Evolutionary conservation across 1,284 basidiomycete genomes (phyloP), one percentile per base, ranked within the genome.

Genomic region (Bondarzewia mesenterica): DNA sequence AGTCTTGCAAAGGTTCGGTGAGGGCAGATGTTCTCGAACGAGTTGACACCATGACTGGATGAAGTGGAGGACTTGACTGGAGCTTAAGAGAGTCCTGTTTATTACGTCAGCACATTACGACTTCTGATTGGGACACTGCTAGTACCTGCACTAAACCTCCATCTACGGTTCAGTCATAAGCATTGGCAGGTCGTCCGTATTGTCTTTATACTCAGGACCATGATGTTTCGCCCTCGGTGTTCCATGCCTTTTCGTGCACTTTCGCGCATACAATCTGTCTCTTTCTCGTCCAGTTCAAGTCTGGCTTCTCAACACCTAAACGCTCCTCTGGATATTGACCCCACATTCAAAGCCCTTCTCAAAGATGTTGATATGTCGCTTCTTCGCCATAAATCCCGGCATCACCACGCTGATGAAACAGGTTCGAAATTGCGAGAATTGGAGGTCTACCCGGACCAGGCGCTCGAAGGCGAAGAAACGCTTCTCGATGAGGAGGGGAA

Each of bases 321-420:
- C 54, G 60, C 66, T 12, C 69, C 78, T 37, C 59, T 87, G 7
- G 66, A 79, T 37, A 67, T 89, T 32, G 86, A 89, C 59, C 75
- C 83, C 4, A 75, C 74, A 35, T 67, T 85, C 47, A 71, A 73
- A 54, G 68, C 72, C 5, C 63, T 88, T 21, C 65, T 89, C 38
- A 68, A 72, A 49, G 82, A 85, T 64, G 73, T 80, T 2, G 82
- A 86, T 52, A 77, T 84, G 53, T 78, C 84, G 7, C 62, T 86
- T 14, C 63, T 67, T 43, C 69, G 70, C 26, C 66, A 72, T 52
- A 78, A 72, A 55, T 54, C 58, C 12, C 60, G 54, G 14, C 54
- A 50, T 21, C 38, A 53, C 8, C 52, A 21, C 20, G 32, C 43
- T 15, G 55, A 54, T 21, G 44, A 49, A 21, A 38, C 32, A 18